phyloP scores from a whole-genome alignment of 75 land plant species.

The Azolla pinnata region DNA sequence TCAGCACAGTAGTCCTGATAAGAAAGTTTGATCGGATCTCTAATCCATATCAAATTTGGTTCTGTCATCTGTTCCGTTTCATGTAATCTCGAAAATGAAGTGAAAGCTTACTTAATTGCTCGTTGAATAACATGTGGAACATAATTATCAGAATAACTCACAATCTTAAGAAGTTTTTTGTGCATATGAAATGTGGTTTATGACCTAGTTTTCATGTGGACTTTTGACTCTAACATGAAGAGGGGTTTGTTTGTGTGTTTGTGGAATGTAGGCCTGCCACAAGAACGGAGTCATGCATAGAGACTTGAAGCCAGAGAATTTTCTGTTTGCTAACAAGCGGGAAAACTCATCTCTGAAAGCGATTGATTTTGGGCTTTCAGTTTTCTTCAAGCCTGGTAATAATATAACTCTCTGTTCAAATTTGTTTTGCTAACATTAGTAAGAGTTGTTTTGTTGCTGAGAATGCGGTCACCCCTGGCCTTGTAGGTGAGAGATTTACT shows the following conservation, averaged over 20 bases:
- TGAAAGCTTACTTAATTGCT: background rate
- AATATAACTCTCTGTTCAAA: background rate
- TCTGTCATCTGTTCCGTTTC: too few species aligned
- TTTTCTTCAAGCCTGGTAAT: conserved; percentile 29
- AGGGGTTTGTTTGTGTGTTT: conserved; percentile 15
- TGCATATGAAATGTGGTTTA: too few species aligned
- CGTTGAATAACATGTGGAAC: background rate
- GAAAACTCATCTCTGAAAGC: conserved; percentile 27
- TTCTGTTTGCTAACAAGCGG: conserved; percentile 22
- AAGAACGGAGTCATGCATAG: conserved; percentile 32
- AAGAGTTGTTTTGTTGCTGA: conserved; percentile 9
- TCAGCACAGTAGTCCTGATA: too few species aligned
- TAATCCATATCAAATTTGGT: too few species aligned
- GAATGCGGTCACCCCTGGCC: too few species aligned
- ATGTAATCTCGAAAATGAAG: background rate
- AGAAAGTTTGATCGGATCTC: too few species aligned
- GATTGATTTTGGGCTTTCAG: conserved; percentile 33
- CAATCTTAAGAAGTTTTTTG: too few species aligned
- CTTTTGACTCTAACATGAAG: conserved; percentile 16
- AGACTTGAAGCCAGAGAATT: conserved; percentile 38
- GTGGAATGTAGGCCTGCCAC: conserved; percentile 38
- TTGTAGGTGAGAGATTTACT: conserved; percentile 35
- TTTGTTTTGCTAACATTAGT: background rate
- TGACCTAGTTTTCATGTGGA: background rate
- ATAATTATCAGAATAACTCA: too few species aligned